phyloP scores from a whole-genome alignment of 495 filamentous ascomycete genomes.

The Neurospora sp. region DNA sequence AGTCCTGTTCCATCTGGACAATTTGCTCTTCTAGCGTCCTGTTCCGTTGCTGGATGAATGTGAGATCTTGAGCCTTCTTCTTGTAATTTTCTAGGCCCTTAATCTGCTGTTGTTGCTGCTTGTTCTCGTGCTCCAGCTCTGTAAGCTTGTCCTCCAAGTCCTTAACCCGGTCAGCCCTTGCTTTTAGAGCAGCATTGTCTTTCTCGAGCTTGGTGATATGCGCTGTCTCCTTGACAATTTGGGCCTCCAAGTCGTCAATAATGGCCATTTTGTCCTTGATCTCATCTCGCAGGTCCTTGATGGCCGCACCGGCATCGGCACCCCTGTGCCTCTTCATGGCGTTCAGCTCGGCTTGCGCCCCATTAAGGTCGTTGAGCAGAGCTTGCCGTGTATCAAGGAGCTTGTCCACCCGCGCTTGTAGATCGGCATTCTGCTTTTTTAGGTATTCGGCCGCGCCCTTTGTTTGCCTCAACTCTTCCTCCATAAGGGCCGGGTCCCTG shows the following conservation, averaged over 20 bases:
- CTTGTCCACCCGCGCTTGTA: constrained; percentile 25
- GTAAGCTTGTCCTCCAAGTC: constrained; percentile 44
- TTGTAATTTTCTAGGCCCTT: constrained; percentile 66
- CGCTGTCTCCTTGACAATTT: constrained; percentile 26
- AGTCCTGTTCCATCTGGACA: constrained; percentile 54
- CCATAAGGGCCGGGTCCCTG: constrained; percentile 24
- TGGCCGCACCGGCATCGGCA: constrained; percentile 15
- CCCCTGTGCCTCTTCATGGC: constrained; percentile 20
- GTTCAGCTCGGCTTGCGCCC: constrained; percentile 20
- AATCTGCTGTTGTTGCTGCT: constrained; percentile 67
- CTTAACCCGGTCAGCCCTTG: constrained; percentile 33
- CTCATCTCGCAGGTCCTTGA: constrained; percentile 32
- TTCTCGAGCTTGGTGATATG: constrained; percentile 25
- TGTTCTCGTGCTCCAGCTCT: constrained; percentile 61
- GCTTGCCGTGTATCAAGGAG: constrained; percentile 21
- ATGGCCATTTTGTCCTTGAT: constrained; percentile 27
- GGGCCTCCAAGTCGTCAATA: constrained; percentile 26
- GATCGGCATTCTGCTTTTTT: constrained; percentile 24
- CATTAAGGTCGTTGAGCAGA: constrained; percentile 15
- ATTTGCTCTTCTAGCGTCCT: constrained; percentile 38
- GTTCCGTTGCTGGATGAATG: constrained; percentile 27
- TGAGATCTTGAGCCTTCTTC: constrained; percentile 59
- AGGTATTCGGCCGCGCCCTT: constrained; percentile 18
- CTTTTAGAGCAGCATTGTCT: constrained; percentile 35
- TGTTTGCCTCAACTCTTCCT: constrained; percentile 22